Evolutionary conservation across 1,284 basidiomycete species (phyloP).

Genomic region (Fomes fomentarius): DNA sequence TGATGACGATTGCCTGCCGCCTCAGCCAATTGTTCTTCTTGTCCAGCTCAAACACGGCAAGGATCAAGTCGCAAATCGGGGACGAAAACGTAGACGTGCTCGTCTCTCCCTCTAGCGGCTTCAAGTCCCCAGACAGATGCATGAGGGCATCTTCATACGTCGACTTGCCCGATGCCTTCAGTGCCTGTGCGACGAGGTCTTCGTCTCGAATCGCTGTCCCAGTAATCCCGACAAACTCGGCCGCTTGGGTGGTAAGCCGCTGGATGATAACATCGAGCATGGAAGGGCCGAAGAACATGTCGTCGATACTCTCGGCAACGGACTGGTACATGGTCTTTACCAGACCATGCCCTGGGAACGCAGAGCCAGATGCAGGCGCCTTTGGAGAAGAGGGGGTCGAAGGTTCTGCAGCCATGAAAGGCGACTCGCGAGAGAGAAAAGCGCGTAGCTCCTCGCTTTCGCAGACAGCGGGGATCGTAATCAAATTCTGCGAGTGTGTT

Average conservation of each 20-base stretch:
- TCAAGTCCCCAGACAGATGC: conserved; percentile 73
- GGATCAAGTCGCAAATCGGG: conserved; percentile 91
- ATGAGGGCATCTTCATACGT: conserved; percentile 68
- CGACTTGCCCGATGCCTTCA: conserved; percentile 68
- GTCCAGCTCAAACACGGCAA: conserved; percentile 93
- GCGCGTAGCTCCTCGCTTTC: conserved; percentile 82
- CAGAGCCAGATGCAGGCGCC: conserved; percentile 32
- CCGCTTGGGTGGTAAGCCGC: conserved; percentile 84
- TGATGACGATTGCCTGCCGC: conserved; percentile 95
- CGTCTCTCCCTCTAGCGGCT: conserved; percentile 83
- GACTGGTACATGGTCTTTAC: conserved; percentile 87
- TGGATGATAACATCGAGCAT: conserved; percentile 95
- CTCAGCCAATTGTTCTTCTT: conserved; percentile 96
- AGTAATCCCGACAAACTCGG: conserved; percentile 83
- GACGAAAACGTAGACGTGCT: conserved; percentile 87
- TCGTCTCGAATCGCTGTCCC: conserved; percentile 82
- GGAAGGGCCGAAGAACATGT: conserved; percentile 90
- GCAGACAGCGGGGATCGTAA: conserved; percentile 77
- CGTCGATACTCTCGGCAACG: conserved; percentile 90
- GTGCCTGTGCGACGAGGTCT: conserved; percentile 78
- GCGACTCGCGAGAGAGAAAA: conserved; percentile 88
- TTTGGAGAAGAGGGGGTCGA: conserved; percentile 40
- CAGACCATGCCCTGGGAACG: conserved; percentile 71
- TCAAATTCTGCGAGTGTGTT: conserved; percentile 56
- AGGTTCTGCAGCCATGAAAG: conserved; percentile 64